Conservation (phyloP, 2,329 filamentous ascomycete genomes). For the Trichoderma cornu-damae region DNA sequence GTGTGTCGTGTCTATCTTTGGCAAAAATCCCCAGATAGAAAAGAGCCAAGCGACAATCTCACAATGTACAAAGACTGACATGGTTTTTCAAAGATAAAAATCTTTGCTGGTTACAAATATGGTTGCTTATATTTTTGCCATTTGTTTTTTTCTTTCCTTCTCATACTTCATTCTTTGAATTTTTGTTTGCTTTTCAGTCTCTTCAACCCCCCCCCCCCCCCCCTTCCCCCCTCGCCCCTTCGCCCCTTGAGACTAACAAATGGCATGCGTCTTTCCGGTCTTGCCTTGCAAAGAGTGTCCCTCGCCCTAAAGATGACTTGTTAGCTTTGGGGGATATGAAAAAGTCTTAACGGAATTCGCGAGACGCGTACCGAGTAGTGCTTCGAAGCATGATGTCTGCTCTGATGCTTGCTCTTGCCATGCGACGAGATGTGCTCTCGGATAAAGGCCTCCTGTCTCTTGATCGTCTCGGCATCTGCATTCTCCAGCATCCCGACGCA, state of each 20-base stretch:
- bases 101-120: too few species aligned
- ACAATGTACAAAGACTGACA: too few species aligned
- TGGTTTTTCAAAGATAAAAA: too few species aligned
- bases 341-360: background rate
- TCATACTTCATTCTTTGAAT: too few species aligned
- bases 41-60: too few species aligned
- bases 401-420: constrained; percentile 45
- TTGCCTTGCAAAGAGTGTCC: constrained; percentile 85
- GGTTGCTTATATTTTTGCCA: too few species aligned
- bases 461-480: constrained; percentile 67
- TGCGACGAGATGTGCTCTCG: constrained; percentile 50
- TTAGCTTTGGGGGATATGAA: background rate
- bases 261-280: constrained; percentile 80
- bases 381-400: background rate
- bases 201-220: too few species aligned
- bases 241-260: constrained; percentile 56
- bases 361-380: constrained; percentile 11
- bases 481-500: constrained; percentile 65
- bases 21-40: too few species aligned
- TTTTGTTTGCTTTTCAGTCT: too few species aligned
- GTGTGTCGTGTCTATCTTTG: too few species aligned
- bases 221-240: too few species aligned
- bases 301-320: constrained; percentile 51
- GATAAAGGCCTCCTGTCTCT: constrained; percentile 63
- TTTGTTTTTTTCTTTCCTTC: too few species aligned